A percentile compares a stretch with the other conserved stretches of the same genome.
Conservation (phyloP, 805 yeast genomes). For the Blastobotrys peoriensis region DNA sequence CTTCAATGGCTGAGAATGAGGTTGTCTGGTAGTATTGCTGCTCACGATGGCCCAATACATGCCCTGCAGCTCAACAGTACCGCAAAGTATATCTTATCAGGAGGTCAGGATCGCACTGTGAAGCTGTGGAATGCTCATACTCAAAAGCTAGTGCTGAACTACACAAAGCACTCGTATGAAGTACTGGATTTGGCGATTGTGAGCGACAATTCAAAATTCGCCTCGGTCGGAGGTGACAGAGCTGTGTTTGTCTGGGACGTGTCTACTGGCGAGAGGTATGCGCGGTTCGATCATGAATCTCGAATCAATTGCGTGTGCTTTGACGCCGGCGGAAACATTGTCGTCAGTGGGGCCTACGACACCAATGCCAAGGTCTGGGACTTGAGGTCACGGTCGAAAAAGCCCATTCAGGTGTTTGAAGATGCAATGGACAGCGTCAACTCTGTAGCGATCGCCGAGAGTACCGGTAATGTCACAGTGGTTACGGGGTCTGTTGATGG, state of each 20-base stretch:
- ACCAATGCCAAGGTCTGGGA: constrained; percentile 32
- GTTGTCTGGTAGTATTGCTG: constrained; percentile 1
- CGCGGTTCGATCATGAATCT: constrained; percentile 27
- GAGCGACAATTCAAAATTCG: constrained; percentile 25
- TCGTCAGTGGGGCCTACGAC: constrained; percentile 30
- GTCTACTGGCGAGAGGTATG: constrained; percentile 17
- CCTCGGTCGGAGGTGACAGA: constrained; percentile 30
- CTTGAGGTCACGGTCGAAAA: constrained; percentile 17
- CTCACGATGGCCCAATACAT: constrained; percentile 24
- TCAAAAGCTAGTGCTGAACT: constrained; percentile 17
- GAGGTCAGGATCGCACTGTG: constrained; percentile 27
- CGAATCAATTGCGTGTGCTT: constrained; percentile 25
- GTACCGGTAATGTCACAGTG: constrained; percentile 10
- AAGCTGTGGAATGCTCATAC: constrained; percentile 25
- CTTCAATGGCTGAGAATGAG: constrained; percentile 1
- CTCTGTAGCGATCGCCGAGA: constrained; percentile 16
- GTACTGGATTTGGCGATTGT: constrained; percentile 26
- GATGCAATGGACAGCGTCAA: constrained; percentile 33
- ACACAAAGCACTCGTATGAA: constrained; percentile 26
- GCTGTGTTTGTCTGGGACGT: constrained; percentile 29
- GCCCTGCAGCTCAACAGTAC: constrained; percentile 23
- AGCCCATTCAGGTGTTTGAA: constrained; percentile 33
- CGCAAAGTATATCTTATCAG: constrained; percentile 26
- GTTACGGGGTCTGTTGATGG: constrained; percentile 32
- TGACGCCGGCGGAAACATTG: constrained; percentile 21